phyloP scores from a whole-genome alignment of 257 asterid species.

The Solanum piurae region DNA sequence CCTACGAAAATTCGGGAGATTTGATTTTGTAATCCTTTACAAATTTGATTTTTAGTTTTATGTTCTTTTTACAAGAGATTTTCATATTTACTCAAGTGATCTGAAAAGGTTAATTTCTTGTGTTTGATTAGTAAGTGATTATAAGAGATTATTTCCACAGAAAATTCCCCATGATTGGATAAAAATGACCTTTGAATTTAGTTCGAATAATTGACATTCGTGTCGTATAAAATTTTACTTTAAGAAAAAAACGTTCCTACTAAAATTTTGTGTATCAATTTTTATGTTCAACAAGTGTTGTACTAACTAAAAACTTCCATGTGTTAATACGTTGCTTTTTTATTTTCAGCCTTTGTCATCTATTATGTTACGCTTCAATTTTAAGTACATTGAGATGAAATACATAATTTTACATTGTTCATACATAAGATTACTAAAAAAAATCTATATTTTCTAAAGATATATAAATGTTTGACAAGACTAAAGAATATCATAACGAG shows the following conservation, averaged over 20 bases:
- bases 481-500: too few relatives aligned
- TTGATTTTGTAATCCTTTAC: accelerated
- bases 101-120: neutral
- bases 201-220: accelerated
- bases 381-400: too few relatives aligned
- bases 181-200: accelerated
- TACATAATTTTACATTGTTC: too few relatives aligned
- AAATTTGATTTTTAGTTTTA: neutral
- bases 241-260: too few relatives aligned
- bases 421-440: too few relatives aligned
- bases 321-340: neutral
- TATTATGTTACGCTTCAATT: too few relatives aligned
- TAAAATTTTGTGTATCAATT: neutral
- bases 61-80: accelerated
- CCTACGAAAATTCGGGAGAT: neutral
- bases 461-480: too few relatives aligned
- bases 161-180: neutral
- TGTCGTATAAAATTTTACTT: neutral
- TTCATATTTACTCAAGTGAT: accelerated
- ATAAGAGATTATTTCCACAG: accelerated
- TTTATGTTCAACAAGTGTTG: neutral
- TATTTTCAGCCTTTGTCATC: accelerated
- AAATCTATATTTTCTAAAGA: too few relatives aligned
- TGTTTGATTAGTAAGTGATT: neutral
- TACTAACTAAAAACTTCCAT: too few relatives aligned